A percentile compares a stretch with the other conserved stretches of the same genome.
Conservation (phyloP, 2,329 filamentous ascomycete genomes). For the Aspergillus glaucus region DNA sequence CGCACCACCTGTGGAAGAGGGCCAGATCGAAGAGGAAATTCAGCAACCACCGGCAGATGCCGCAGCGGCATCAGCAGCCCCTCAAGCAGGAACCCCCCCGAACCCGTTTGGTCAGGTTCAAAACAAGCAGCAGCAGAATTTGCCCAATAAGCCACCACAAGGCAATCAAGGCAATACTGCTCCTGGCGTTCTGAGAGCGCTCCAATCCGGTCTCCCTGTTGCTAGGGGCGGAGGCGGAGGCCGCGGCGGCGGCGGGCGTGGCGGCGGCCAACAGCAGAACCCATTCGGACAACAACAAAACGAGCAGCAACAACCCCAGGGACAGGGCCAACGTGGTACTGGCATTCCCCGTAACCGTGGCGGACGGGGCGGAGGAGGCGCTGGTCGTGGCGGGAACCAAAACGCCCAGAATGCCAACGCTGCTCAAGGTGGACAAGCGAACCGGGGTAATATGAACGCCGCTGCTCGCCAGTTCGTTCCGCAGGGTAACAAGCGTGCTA, state of each 20-base stretch:
- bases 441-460: slow-evolving; percentile 42
- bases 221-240: slow-evolving; percentile 35
- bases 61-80: slow-evolving; percentile 8
- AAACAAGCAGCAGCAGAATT: slow-evolving; percentile 11
- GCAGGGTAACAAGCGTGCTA: slow-evolving; percentile 50
- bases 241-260: slow-evolving; percentile 36
- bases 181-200: slow-evolving; percentile 35
- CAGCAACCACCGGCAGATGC: slow-evolving; percentile 10
- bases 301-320: slow-evolving; percentile 23
- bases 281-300: slow-evolving; percentile 17
- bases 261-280: slow-evolving; percentile 31
- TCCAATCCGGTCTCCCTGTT: slow-evolving; percentile 42
- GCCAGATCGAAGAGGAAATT: slow-evolving; percentile 9
- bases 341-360: slow-evolving; percentile 41
- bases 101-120: slow-evolving; percentile 25
- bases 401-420: slow-evolving; percentile 36
- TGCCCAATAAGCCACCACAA: slow-evolving; percentile 28
- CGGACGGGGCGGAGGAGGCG: slow-evolving; percentile 25
- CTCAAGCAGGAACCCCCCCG: slow-evolving; percentile 5
- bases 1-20: slow-evolving; percentile 3
- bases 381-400: slow-evolving; percentile 33
- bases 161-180: slow-evolving; percentile 23
- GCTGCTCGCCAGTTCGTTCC: slow-evolving; percentile 51
- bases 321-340: slow-evolving; percentile 30
- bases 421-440: slow-evolving; percentile 20